phyloP scores from a whole-genome alignment of 495 filamentous ascomycete species.

The Staphylotrichum longicolle region DNA sequence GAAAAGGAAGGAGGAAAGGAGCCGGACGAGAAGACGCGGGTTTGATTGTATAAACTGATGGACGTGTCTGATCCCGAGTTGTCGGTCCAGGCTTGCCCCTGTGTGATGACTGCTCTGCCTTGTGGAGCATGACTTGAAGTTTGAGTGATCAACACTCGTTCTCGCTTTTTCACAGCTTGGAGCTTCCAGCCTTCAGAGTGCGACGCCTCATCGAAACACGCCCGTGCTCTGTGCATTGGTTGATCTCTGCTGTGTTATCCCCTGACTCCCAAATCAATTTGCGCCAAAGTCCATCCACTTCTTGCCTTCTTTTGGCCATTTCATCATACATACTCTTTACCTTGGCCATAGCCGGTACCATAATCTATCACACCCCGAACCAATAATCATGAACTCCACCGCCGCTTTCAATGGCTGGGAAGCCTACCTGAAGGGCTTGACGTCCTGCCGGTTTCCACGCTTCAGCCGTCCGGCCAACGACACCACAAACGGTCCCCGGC shows the following conservation, averaged over 20 bases:
- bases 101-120: not conserved
- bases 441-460: conserved; percentile 24
- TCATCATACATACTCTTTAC: not conserved
- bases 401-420: conserved; percentile 14
- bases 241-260: too few species aligned
- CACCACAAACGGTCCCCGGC: not conserved
- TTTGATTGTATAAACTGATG: not conserved
- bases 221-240: too few species aligned
- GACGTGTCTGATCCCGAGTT: not conserved
- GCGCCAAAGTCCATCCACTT: too few species aligned
- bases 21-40: not conserved
- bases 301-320: too few species aligned
- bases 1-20: not conserved
- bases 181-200: not conserved
- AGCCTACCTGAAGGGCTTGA: conserved; percentile 11
- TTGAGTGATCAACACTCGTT: not conserved
- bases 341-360: not conserved
- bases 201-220: too few species aligned
- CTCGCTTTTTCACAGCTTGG: not conserved
- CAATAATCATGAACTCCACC: conserved; percentile 1
- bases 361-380: not conserved
- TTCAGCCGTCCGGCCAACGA: conserved; percentile 16
- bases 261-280: too few species aligned
- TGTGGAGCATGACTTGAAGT: not conserved
- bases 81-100: conserved; percentile 5